Evolutionary conservation across 83 land plant genomes (phyloP).

Genomic region (Picea abies): DNA sequence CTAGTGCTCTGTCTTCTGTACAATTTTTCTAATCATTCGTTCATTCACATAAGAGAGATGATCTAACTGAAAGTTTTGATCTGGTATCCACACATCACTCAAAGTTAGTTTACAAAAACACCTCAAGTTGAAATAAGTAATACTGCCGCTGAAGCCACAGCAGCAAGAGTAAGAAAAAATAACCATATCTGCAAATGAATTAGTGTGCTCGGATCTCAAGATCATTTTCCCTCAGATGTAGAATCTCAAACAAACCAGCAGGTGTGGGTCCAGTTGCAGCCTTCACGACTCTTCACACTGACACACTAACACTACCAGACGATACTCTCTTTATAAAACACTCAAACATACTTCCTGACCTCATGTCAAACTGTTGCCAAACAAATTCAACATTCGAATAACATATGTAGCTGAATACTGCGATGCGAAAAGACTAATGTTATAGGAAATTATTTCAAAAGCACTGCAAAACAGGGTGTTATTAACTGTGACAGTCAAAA

Average conservation of each 20-base stretch:
- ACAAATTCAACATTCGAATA: slow-evolving; percentile 12
- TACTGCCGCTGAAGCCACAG: not conserved
- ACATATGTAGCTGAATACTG: slow-evolving; percentile 11
- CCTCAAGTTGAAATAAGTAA: not conserved
- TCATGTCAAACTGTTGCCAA: slow-evolving; percentile 11
- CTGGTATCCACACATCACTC: not conserved
- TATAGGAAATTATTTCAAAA: slow-evolving; percentile 8
- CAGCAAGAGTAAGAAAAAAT: not conserved
- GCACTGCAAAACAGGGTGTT: not conserved
- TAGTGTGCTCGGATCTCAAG: slow-evolving; percentile 8
- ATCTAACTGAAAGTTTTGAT: not conserved
- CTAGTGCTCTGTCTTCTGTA: not conserved
- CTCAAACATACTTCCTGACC: not conserved
- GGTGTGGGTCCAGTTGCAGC: not conserved
- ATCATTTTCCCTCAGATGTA: slow-evolving; percentile 1
- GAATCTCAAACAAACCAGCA: slow-evolving; percentile 9
- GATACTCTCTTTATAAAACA: not conserved
- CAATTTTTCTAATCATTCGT: no score
- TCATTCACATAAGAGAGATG: not conserved
- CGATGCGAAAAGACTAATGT: not conserved
- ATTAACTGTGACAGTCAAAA: not conserved
- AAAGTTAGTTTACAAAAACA: not conserved
- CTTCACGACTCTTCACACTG: not conserved
- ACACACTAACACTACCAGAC: not conserved
- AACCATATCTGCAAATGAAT: not conserved